Conservation (phyloP, 164 flowering plant genomes). For the Vitis amurensis region DNA sequence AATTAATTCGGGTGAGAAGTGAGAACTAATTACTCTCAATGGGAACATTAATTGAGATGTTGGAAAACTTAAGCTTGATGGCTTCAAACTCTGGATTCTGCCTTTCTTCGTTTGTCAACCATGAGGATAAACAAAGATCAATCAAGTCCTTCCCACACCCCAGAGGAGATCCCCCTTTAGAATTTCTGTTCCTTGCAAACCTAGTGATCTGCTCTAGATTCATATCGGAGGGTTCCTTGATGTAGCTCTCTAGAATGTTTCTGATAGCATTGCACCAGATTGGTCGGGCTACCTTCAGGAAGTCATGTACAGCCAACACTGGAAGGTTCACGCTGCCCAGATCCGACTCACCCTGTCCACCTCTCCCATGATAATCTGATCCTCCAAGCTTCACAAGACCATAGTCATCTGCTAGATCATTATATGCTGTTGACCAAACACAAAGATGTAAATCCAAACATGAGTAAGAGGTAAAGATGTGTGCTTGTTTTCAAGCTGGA, state of each 20-base stretch:
- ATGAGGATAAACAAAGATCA: constrained; percentile 49
- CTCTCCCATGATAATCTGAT: constrained; percentile 89
- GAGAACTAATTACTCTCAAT: not conserved
- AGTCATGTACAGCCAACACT: constrained; percentile 50
- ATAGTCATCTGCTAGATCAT: constrained; percentile 73
- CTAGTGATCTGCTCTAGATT: constrained; percentile 48
- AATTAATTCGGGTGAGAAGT: too few species aligned
- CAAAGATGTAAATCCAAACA: not conserved
- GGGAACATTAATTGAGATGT: constrained; percentile 20
- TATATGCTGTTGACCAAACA: constrained; percentile 39
- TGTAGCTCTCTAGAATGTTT: constrained; percentile 45
- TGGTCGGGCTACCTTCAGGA: constrained; percentile 80
- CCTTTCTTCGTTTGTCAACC: constrained; percentile 74
- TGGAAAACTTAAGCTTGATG: constrained; percentile 48
- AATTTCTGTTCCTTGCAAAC: constrained; percentile 35
- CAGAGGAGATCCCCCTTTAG: constrained; percentile 26
- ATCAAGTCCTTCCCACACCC: constrained; percentile 43
- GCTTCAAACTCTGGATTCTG: constrained; percentile 53
- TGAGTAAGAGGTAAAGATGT: not conserved
- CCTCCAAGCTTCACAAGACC: constrained; percentile 90
- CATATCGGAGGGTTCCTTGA: constrained; percentile 62
- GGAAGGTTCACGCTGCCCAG: constrained; percentile 88
- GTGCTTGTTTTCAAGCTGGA: not conserved
- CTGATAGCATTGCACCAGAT: constrained; percentile 73
- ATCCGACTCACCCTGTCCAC: constrained; percentile 69